Base-by-base conservation (phyloP, 192 early-diverging fungal genomes). In the Coemansia furcata region DNA sequence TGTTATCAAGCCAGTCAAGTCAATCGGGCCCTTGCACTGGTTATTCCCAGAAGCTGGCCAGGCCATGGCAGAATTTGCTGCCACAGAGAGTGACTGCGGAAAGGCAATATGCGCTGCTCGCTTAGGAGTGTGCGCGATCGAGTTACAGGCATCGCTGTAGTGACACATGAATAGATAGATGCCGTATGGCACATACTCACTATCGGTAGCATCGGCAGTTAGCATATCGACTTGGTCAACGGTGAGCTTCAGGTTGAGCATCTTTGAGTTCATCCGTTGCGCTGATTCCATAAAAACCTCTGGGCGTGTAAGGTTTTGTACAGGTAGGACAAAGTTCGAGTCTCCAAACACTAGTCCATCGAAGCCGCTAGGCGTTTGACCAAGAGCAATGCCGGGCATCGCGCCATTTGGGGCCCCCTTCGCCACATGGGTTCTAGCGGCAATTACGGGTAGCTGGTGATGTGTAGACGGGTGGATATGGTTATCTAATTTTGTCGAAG, bases 1-100 rank as follows among this genome's bases (percentile, higher is more conserved):
- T 33, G 42, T 40, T 2, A 82, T 5, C 38, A 58, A 11, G 32
- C 35, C 47, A 6, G 68, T 70, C 61, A 82, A 43, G 40, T 69
- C 62, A 29, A 74, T 52, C 43, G 80, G 80, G 12, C 29, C 26
- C 9, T 32, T 44, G 19, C 15, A 14, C 8, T 60, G 58, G 19
- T 1, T 39, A 39, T 60, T 33, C 19, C 3, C 21, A 23, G 35
- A 3, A 17, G 8, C 4, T 12, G 58, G 36, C 58, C 58, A 60
- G n/a, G 36, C 58, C 11, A 23, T n/a, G 21, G 5, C 17, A 12
- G 35, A 39, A 14, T 60, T 60, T 39, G 37, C 36, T 32, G 58
- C 21, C 19, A 60, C 58, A 37, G 19, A 2, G 37, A 60, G 58
- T 15, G n/a, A 12, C 3, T 19, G 3, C 23, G 72, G 72, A 39